Conservation (phyloP, 2,329 filamentous ascomycete genomes). For the Lasiodiplodia sp. region DNA sequence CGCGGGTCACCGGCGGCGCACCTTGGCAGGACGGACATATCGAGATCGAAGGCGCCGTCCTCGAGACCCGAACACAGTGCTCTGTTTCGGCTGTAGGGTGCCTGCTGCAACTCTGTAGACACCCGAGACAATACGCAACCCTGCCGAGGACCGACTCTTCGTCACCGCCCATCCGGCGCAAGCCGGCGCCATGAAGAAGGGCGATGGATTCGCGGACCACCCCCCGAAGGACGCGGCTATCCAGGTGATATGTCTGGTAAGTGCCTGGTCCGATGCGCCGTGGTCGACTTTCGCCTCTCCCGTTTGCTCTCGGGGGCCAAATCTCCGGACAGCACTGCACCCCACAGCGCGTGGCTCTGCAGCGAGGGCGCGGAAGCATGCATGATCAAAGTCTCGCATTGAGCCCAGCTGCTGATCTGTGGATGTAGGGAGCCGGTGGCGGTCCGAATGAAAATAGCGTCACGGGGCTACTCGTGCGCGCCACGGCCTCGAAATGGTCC, state of each 20-base stretch:
- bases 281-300: background rate
- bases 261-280: slow-evolving; percentile 33
- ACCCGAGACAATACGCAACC: slow-evolving; percentile 13
- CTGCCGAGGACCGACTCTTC: slow-evolving; percentile 21
- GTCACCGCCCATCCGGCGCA: slow-evolving; percentile 10
- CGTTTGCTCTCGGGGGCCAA: slow-evolving; percentile 3
- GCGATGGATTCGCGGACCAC: slow-evolving; percentile 44
- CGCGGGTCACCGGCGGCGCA: background rate
- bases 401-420: slow-evolving; percentile 28
- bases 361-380: slow-evolving; percentile 15
- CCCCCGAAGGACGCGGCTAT: slow-evolving; percentile 50
- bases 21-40: slow-evolving; percentile 2
- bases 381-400: slow-evolving; percentile 16
- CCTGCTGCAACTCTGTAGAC: background rate
- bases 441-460: slow-evolving; percentile 90
- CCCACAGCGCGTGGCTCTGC: slow-evolving; percentile 4
- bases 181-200: slow-evolving; percentile 50
- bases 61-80: background rate
- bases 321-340: slow-evolving; percentile 1
- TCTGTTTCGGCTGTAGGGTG: background rate
- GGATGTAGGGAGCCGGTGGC: slow-evolving; percentile 78
- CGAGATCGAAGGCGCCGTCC: background rate
- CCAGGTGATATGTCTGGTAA: slow-evolving; percentile 58
- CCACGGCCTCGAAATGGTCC: slow-evolving; percentile 78
- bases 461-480: slow-evolving; percentile 87